Base-by-base conservation (phyloP, 768 basidiomycete genomes). In the Hortiboletus flavorubellus region DNA sequence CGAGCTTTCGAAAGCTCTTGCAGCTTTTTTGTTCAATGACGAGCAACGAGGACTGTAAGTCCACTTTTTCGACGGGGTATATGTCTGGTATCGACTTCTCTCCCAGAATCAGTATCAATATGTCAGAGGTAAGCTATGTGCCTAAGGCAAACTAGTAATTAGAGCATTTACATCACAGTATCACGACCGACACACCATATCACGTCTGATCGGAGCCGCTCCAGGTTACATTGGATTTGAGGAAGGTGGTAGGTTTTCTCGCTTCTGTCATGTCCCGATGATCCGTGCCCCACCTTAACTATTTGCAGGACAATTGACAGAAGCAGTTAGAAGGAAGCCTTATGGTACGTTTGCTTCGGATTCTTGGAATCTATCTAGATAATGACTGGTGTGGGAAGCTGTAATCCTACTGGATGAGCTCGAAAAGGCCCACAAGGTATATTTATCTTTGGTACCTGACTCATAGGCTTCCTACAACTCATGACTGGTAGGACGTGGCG, bases 121-220 rank as follows among this genome's bases (percentile, higher is more conserved):
- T 96, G 92, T 89, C 90, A n/a, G 91, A 97, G 74, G 68, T 77
- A 55, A 23, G 61, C 14, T n/a, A 12, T 29, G 47, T 33, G 16
- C 41, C 42, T 10, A 54, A 12, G 26, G 37, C 10, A 14, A 38
- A 4, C 3, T 30, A 18, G n/a, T 21, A 9, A 1, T n/a, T 40
- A 34, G 39, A 34, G 9, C 46, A 38, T 43, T 14, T 1, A 11
- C 4, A 37, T 37, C 47, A n/a, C 70, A 92, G 81, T 97, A 89
- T 64, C 90, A 92, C 48, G 94, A 95, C 60, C 83, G 93, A 51
- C 92, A 98, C 65, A 93, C 92, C 0, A 87, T 98, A 49, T 91
- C 92, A 0, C 80, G 93, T 5, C 75, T 98, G 23, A 92, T 98
- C 49, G 96, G 95, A 52, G 90, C 93, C 2, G 91, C 93, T 0